Evolutionary conservation across 2,329 filamentous ascomycete genomes (phyloP).

Genomic region (Ramichloridium luteum): DNA sequence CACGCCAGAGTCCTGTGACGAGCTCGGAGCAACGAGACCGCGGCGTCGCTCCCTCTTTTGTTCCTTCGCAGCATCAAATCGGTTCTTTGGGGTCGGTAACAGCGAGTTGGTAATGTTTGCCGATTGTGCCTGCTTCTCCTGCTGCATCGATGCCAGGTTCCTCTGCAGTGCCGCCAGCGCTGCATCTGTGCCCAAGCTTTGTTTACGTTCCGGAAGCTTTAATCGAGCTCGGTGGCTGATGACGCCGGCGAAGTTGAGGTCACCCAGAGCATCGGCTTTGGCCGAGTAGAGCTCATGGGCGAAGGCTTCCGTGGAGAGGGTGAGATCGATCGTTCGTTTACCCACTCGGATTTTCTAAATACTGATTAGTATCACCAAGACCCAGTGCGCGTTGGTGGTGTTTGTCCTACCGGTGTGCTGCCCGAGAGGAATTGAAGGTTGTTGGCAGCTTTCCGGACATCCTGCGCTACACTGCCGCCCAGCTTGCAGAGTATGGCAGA

Average conservation of each 20-base stretch:
- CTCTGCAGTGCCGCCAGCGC: slow-evolving; percentile 48
- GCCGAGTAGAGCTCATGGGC: slow-evolving; percentile 47
- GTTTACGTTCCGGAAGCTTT: slow-evolving; percentile 36
- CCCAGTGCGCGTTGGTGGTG: slow-evolving; percentile 3
- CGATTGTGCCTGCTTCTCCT: slow-evolving; percentile 47
- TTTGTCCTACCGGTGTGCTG: slow-evolving; percentile 21
- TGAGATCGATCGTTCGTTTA: slow-evolving; percentile 43
- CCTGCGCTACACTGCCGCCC: slow-evolving; percentile 20
- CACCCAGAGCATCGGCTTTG: slow-evolving; percentile 30
- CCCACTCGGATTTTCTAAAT: slow-evolving; percentile 43
- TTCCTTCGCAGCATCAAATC: slow-evolving; percentile 21
- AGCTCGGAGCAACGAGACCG: slow-evolving; percentile 13
- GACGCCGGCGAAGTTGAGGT: slow-evolving; percentile 43
- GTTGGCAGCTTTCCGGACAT: slow-evolving; percentile 22
- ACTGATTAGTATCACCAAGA: slow-evolving; percentile 1
- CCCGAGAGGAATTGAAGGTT: slow-evolving; percentile 24
- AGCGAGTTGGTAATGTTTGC: slow-evolving; percentile 24
- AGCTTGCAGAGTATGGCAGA: slow-evolving; percentile 22
- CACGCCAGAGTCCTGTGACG: background rate
- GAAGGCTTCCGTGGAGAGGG: slow-evolving; percentile 40
- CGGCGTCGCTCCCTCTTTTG: slow-evolving; percentile 14
- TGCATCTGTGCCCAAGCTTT: slow-evolving; percentile 44
- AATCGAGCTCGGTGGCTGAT: slow-evolving; percentile 42
- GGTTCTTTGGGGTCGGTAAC: slow-evolving; percentile 24
- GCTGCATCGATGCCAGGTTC: slow-evolving; percentile 46